Conservation (phyloP, 2,329 filamentous ascomycete genomes). For the Ceratocystis destructans region DNA sequence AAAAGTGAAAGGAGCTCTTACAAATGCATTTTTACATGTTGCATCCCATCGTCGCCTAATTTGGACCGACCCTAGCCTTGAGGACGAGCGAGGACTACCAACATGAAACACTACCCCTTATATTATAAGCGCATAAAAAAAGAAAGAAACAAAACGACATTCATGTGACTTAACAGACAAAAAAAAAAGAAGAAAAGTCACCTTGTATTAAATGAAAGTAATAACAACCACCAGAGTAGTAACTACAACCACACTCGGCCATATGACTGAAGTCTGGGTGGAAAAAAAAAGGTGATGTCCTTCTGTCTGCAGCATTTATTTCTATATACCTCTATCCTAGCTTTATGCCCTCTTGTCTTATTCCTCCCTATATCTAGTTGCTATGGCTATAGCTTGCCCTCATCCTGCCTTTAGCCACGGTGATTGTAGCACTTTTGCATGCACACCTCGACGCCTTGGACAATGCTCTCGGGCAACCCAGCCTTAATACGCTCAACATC, state of each 20-base stretch:
- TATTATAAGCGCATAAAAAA: neutral
- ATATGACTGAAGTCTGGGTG: neutral
- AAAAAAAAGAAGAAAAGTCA: no score
- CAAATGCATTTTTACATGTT: neutral
- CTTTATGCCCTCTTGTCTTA: neutral
- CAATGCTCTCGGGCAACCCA: constrained; percentile 33
- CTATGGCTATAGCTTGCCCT: neutral
- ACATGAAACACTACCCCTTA: neutral
- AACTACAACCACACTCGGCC: neutral
- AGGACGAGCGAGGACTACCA: neutral
- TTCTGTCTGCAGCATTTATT: neutral
- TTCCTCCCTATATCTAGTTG: neutral
- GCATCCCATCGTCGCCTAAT: neutral
- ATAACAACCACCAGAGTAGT: neutral
- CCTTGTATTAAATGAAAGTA: neutral
- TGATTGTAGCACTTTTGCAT: constrained; percentile 32
- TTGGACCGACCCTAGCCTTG: neutral
- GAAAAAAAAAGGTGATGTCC: neutral
- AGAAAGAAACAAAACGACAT: neutral
- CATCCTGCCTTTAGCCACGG: neutral
- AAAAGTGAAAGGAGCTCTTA: no score
- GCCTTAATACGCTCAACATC: constrained; percentile 34
- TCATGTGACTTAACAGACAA: neutral
- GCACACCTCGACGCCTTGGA: constrained; percentile 40
- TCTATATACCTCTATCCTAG: neutral